Evolutionary conservation across 192 early-diverging fungal genomes (phyloP), one percentile per base, ranked within the genome.

Genomic region (Coemansia sp.): DNA sequence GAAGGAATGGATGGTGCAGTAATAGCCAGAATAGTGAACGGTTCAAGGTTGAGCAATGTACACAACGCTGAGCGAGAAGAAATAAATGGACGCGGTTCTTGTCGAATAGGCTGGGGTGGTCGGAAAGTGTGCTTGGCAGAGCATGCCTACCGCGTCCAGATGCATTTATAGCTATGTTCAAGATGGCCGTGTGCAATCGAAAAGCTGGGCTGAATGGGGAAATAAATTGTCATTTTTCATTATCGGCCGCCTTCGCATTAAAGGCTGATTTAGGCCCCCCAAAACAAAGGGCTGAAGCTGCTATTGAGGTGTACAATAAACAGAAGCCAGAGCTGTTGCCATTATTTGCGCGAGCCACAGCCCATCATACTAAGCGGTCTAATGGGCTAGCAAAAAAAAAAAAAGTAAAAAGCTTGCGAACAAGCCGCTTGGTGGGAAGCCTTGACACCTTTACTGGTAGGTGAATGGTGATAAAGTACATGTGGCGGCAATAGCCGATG

Each of bases 171-270:
- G 42, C 5, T 45, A 5, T 13, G 42, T 4, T 45, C 9, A 5
- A 45, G 4, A 45, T 45, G 42, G 42, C 42, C 42, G 42, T 13
- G 42, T 45, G 42, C 42, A 5, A 13, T 45, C 42, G 13, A 45
- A 45, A 17, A 45, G 42, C 11, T 17, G 5, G 4, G 42, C 49
- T 52, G 49, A 52, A 52, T 52, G 49, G 49, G 49, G 49, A 11
- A 52, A 52, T 40, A 40, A 40, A 40, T 40, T 40, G 38, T 40
- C 38, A 52, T 52, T 45, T 45, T 45, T 52, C 49, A 25, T 25
- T 52, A 52, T 25, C 23, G 13, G 23, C 9, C 2, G 25, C 23
- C 4, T 25, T 52, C 49, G 3, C 42, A 14, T 25, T 25, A 9
- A 22, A 25, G 8, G 22, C 20, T 8, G 23, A 52, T 25, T 50